Conservation (phyloP, 2,329 filamentous ascomycete genomes). For the Neophaeococcomyces mojaviensis region DNA sequence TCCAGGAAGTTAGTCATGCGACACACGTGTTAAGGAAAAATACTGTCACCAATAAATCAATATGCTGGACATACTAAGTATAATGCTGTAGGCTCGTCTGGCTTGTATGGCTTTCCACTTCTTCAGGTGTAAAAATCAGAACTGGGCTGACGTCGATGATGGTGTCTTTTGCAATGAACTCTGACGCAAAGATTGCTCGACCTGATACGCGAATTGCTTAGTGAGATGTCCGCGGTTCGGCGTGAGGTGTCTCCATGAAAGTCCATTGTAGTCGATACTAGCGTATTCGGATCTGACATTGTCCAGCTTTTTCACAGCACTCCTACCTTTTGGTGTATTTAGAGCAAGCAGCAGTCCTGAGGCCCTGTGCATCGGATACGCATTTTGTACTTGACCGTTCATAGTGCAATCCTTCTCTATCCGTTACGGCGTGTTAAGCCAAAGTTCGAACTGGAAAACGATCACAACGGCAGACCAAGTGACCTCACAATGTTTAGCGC, state of each 20-base stretch:
- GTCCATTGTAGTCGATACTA: background rate
- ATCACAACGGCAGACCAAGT: too few relatives aligned
- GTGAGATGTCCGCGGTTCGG: background rate
- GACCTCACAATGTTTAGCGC: too few relatives aligned
- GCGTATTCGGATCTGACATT: background rate
- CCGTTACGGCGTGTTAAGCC: too few relatives aligned
- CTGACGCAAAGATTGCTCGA: conserved; percentile 24
- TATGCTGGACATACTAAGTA: conserved; percentile 38
- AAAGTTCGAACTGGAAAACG: too few relatives aligned
- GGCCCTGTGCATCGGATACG: conserved; percentile 12
- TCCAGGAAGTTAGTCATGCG: background rate
- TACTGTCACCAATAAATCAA: background rate
- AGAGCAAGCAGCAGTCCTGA: conserved; percentile 19
- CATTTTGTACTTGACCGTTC: background rate
- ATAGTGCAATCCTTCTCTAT: too few relatives aligned
- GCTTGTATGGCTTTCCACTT: conserved; percentile 39
- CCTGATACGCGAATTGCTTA: conserved; percentile 14
- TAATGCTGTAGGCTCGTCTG: conserved; percentile 46
- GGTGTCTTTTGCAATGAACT: conserved; percentile 19
- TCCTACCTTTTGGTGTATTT: conserved; percentile 23
- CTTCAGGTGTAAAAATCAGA: conserved; percentile 37
- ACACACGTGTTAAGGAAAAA: too few relatives aligned
- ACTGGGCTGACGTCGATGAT: conserved; percentile 25
- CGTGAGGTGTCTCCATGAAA: background rate
- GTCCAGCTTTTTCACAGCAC: background rate